Evolutionary conservation across 2,329 filamentous ascomycete species (phyloP).

Genomic region (Cyanodermella asteris): DNA sequence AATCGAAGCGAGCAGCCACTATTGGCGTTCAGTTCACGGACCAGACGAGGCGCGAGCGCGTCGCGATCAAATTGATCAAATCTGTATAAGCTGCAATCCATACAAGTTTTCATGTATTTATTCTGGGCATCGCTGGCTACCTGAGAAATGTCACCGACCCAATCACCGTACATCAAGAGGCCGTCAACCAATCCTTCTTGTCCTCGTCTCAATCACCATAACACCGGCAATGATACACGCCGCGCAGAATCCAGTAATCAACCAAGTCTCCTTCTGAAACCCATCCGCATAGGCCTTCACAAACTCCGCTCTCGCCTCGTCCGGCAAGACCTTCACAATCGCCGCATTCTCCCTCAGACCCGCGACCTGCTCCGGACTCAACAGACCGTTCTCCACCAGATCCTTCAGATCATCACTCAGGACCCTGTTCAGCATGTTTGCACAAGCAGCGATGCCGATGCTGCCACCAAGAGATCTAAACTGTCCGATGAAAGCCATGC

Average conservation of each 20-base stretch:
- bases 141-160: too few relatives aligned
- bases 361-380: neutral
- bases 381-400: neutral
- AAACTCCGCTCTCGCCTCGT: neutral
- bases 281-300: constrained; percentile 1
- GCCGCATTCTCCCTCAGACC: constrained; percentile 1
- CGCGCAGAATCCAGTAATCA: constrained; percentile 3
- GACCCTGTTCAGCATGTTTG: constrained; percentile 6
- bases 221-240: constrained; percentile 1
- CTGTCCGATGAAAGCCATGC: constrained; percentile 4
- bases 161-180: too few relatives aligned
- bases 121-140: too few relatives aligned
- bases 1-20: too few relatives aligned
- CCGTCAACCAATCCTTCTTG: constrained; percentile 2
- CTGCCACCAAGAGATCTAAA: constrained; percentile 4
- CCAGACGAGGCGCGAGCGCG: too few relatives aligned
- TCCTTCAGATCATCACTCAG: constrained; percentile 1
- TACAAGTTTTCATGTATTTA: too few relatives aligned
- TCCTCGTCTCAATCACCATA: constrained; percentile 4
- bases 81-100: too few relatives aligned
- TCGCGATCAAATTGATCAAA: too few relatives aligned
- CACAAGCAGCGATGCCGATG: constrained; percentile 4
- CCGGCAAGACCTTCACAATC: constrained; percentile 1
- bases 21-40: too few relatives aligned
- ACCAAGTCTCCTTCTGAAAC: constrained; percentile 2